Base-by-base conservation (phyloP, 345 rosid species). In the Lenwebbia sp. region DNA sequence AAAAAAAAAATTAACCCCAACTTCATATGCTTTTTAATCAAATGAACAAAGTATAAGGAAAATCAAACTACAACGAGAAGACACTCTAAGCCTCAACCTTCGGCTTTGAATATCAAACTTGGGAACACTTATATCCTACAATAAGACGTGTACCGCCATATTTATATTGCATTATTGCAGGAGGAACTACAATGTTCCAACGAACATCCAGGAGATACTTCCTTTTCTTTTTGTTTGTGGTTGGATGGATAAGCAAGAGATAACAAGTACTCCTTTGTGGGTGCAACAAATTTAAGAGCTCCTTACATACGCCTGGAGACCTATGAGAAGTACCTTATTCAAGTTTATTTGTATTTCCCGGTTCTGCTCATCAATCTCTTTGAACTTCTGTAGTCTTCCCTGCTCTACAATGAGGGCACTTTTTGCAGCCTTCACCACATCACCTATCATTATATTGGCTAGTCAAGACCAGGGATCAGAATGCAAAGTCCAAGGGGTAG, bases 361-460 rank as follows among this genome's bases (percentile, higher is more conserved):
- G 86, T 93, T 94, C 82, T 81, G 86, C 81, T 91, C 95, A 56
- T 91, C 92, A 17, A 89, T 87, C 90, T 92, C 94, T 86, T 90
- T 90, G n/a, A 94, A 92, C 91, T 90, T 96, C 89, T 91, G 90
- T 37, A 92, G 89, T 88, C 98, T 94, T 88, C 83, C 90, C 86
- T 90, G 91, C 93, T 96, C 98, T 87, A 92, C 74, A 41, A 84
- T 90, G 87, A 95, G 89, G 88, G 95, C 96, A 89, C 88, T 93
- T 89, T 91, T 89, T 81, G 98, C 91, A 88, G 94, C 98, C 92
- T 92, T 96, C 82, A 92, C 85, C 86, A 88, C 83, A 83, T 88
- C 90, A 88, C 89, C 96, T 92, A 89, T 83, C 82, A 91, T 52
- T 70, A 70, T 70, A 40, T 33, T 33, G 78, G 41, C 78, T 28